phyloP scores from a whole-genome alignment of 2,329 filamentous ascomycete species.

The Neospermospora avenae region DNA sequence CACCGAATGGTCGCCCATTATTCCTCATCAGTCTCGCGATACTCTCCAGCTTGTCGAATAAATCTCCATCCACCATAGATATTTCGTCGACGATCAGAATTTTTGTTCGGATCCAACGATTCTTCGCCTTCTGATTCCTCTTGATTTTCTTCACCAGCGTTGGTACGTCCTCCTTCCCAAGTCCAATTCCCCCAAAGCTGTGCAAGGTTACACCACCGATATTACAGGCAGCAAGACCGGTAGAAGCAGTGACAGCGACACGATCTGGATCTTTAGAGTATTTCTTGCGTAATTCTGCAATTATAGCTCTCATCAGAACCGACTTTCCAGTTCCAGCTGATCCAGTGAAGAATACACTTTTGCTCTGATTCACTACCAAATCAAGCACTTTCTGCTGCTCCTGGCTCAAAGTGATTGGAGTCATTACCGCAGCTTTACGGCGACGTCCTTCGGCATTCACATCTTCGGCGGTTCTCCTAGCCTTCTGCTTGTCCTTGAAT shows the following conservation, averaged over 20 bases:
- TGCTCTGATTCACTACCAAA: constrained; percentile 72
- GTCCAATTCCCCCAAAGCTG: constrained; percentile 91
- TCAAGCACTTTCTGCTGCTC: constrained; percentile 84
- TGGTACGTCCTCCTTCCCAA: constrained; percentile 83
- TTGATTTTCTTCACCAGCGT: constrained; percentile 88
- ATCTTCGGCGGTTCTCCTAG: constrained; percentile 40
- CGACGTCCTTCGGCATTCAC: constrained; percentile 42
- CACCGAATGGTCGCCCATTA: constrained; percentile 89
- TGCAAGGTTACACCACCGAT: constrained; percentile 94
- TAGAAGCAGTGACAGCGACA: constrained; percentile 91
- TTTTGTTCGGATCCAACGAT: constrained; percentile 84
- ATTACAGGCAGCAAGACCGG: constrained; percentile 92
- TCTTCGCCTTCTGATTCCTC: constrained; percentile 81
- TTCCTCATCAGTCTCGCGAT: constrained; percentile 84
- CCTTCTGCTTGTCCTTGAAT: constrained; percentile 61
- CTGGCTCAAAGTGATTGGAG: constrained; percentile 58
- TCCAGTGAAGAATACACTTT: constrained; percentile 97
- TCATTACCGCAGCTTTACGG: constrained; percentile 38
- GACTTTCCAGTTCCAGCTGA: constrained; percentile 97
- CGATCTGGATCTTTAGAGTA: constrained; percentile 74
- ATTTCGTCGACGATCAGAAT: constrained; percentile 90
- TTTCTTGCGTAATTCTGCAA: constrained; percentile 74
- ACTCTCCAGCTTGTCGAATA: constrained; percentile 93
- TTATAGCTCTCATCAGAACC: constrained; percentile 89
- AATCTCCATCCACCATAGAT: constrained; percentile 95